Evolutionary conservation across 371 early-diverging fungal species (phyloP).

Genomic region (Mucor circinelloides): DNA sequence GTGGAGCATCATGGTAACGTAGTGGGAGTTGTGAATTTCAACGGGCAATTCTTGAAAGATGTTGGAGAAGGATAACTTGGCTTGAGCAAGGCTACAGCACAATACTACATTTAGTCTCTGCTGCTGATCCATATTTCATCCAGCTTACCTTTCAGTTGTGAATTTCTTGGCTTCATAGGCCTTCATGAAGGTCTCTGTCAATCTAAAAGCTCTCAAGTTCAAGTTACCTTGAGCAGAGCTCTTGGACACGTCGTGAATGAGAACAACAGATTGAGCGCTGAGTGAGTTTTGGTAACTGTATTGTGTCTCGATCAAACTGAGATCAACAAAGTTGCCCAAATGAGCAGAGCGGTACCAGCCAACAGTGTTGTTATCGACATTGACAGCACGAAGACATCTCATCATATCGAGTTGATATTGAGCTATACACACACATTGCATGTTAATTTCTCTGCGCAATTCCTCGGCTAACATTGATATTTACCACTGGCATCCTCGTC

Average conservation of each 20-base stretch:
- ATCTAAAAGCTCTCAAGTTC: constrained; percentile 85
- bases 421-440: constrained; percentile 40
- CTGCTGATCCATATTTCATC: neutral
- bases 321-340: constrained; percentile 89
- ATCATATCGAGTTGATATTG: constrained; percentile 95
- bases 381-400: constrained; percentile 88
- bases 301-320: constrained; percentile 89
- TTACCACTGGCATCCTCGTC: constrained; percentile 56
- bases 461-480: neutral
- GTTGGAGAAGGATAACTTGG: constrained; percentile 81
- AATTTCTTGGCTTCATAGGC: constrained; percentile 84
- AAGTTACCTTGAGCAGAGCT: constrained; percentile 84
- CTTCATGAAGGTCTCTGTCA: constrained; percentile 85
- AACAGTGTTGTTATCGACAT: constrained; percentile 93
- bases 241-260: constrained; percentile 90
- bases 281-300: constrained; percentile 88
- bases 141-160: constrained; percentile 70
- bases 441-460: neutral
- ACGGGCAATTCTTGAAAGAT: constrained; percentile 93
- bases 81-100: constrained; percentile 68
- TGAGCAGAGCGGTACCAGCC: constrained; percentile 97
- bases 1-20: constrained; percentile 80
- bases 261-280: constrained; percentile 80
- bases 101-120: neutral
- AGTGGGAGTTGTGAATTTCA: constrained; percentile 80